phyloP scores from a whole-genome alignment of 202 grass and related monocot genomes.

The Carex sylvatica region DNA sequence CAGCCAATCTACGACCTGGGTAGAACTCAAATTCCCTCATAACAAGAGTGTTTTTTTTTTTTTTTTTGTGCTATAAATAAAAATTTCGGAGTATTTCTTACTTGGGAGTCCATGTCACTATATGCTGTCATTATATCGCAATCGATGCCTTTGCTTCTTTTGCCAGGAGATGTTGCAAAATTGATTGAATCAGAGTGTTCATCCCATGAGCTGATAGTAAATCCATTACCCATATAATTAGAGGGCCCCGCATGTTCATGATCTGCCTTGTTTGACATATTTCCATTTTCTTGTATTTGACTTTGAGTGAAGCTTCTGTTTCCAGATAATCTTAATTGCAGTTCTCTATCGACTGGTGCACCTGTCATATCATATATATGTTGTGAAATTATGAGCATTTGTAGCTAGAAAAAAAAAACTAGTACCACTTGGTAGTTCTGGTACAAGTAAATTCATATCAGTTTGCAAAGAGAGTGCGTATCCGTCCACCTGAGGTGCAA shows the following conservation, averaged over 20 bases:
- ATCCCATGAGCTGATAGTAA: constrained; percentile 29
- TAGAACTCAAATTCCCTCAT: no score
- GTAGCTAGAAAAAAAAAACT: background rate
- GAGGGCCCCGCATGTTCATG: constrained; percentile 18
- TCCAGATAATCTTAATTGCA: constrained; percentile 11
- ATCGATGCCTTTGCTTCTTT: constrained; percentile 7
- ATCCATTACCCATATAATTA: constrained; percentile 22
- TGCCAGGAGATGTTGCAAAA: constrained; percentile 22
- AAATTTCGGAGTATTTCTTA: background rate
- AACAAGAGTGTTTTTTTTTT: no score
- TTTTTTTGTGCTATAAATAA: no score
- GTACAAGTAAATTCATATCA: background rate
- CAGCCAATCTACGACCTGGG: no score
- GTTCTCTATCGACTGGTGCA: background rate
- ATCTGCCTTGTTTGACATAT: background rate
- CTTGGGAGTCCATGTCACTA: constrained; percentile 23
- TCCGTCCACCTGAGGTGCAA: no score
- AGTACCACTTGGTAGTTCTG: background rate
- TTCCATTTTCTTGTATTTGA: constrained; percentile 7
- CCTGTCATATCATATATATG: constrained; percentile 1
- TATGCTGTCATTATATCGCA: constrained; percentile 20
- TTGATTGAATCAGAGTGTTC: constrained; percentile 29
- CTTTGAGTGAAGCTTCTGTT: constrained; percentile 12
- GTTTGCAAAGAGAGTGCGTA: no score
- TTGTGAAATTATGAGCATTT: background rate